Percentiles rank a stretch among this genome's conserved stretches.
Conservation (phyloP, 78 protist genomes). For the Pigoraptor vietnamica region DNA sequence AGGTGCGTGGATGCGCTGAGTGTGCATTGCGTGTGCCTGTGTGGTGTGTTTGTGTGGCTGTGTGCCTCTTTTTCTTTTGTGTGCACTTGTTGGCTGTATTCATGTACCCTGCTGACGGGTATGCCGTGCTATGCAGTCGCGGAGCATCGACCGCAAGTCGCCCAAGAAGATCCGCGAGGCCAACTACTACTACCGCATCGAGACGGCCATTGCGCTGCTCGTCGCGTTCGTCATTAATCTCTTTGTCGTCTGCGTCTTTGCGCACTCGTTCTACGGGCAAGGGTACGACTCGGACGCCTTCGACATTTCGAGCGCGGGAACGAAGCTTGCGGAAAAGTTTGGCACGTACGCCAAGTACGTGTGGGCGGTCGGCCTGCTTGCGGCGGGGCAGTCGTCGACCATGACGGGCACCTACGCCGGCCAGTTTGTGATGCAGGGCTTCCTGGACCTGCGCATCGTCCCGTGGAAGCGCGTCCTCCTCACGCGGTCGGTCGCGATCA, state of each 20-base stretch:
- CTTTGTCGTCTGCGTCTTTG: conserved; percentile 44
- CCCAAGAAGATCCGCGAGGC: conserved; percentile 31
- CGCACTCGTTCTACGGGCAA: conserved; percentile 14
- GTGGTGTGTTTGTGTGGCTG: too few species aligned
- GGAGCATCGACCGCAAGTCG: conserved; percentile 18
- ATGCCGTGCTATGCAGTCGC: conserved; percentile 27
- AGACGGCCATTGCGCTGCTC: conserved; percentile 42
- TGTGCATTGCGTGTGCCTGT: background rate
- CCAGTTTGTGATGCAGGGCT: conserved; percentile 83
- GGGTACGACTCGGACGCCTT: background rate
- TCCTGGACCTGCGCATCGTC: conserved; percentile 45
- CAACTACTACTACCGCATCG: conserved; percentile 59
- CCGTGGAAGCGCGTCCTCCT: conserved; percentile 68
- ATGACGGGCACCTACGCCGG: conserved; percentile 82
- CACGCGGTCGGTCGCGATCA: conserved; percentile 65
- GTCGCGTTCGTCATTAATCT: conserved; percentile 67
- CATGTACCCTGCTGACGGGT: background rate
- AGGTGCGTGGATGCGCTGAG: too few species aligned
- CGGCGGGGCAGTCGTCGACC: conserved; percentile 76
- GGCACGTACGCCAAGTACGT: conserved; percentile 56
- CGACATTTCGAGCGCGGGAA: conserved; percentile 46
- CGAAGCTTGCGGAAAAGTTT: conserved; percentile 23
- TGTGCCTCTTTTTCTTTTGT: too few species aligned
- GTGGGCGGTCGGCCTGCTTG: conserved; percentile 74
- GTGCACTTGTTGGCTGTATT: too few species aligned